phyloP scores from a whole-genome alignment of 164 flowering plant species.

The Kalanchoe fedtschenkoi region DNA sequence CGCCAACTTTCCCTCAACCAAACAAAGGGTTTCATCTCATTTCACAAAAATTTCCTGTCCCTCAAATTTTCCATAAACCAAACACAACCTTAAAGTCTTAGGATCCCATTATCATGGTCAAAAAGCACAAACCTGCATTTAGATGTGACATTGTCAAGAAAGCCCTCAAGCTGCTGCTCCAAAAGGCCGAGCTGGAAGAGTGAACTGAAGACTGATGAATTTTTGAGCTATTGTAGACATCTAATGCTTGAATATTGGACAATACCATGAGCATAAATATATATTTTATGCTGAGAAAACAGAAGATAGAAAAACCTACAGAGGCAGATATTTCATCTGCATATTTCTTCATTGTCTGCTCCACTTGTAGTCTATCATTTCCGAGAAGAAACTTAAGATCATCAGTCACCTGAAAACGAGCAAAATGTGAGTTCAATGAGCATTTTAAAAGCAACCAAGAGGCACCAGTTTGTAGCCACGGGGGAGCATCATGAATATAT shows the following conservation, averaged over 20 bases:
- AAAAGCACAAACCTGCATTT: conserved; percentile 39
- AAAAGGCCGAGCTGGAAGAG: conserved; percentile 42
- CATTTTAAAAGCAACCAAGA: not conserved
- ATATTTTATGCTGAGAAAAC: not conserved
- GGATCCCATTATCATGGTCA: not conserved
- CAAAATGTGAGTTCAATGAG: not conserved
- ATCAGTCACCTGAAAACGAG: conserved; percentile 26
- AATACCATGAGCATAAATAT: not conserved
- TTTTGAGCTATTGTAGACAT: not conserved
- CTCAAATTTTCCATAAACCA: too few relatives aligned
- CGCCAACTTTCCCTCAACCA: too few relatives aligned
- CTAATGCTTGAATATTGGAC: not conserved
- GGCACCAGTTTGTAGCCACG: not conserved
- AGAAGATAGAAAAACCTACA: conserved; percentile 26
- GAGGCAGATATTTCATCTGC: conserved; percentile 32
- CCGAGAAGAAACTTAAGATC: conserved; percentile 38
- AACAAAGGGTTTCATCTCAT: too few relatives aligned
- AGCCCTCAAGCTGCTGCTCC: conserved; percentile 60
- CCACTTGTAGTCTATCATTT: conserved; percentile 24
- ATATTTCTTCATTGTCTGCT: conserved; percentile 33
- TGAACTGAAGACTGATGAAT: conserved; percentile 2
- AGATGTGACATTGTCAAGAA: conserved; percentile 38
- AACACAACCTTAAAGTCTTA: not conserved
- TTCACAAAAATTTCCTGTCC: too few relatives aligned
- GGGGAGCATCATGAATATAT: not conserved